These are phyloP conservation scores for Hydrangea macrophylla DNA, from an alignment of 148 eudicot genomes.

Conservation along the genomic window DNA sequence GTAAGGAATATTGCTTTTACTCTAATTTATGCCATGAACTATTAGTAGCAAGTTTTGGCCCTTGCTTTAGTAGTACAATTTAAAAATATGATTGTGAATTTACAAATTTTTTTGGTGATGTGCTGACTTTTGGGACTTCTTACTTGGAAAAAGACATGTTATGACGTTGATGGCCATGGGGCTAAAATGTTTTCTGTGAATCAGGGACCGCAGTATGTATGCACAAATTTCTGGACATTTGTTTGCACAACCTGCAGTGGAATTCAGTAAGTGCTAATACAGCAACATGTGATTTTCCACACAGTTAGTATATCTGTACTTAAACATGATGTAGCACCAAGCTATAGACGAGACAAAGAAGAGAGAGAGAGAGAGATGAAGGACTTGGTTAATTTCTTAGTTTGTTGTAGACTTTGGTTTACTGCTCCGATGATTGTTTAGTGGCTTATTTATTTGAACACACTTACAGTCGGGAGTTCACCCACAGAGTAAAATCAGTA, in stretches of 20 bases:
- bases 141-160: neutral
- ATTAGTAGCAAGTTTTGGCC: too few relatives aligned
- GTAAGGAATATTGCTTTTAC: too few relatives aligned
- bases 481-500: constrained; percentile 92
- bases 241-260: constrained; percentile 94
- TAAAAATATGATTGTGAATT: too few relatives aligned
- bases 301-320: neutral
- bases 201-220: constrained; percentile 98
- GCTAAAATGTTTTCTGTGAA: constrained; percentile 11
- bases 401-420: neutral
- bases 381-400: neutral
- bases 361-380: neutral
- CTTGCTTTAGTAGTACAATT: too few relatives aligned
- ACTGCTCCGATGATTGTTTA: neutral
- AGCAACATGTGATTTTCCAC: neutral
- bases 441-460: neutral
- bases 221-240: constrained; percentile 87
- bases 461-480: constrained; percentile 86
- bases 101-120: too few relatives aligned
- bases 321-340: neutral
- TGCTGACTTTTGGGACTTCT: too few relatives aligned
- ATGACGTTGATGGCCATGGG: neutral
- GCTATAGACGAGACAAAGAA: too few relatives aligned
- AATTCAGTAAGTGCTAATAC: constrained; percentile 76
- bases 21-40: too few relatives aligned